Evolutionary conservation across 2,329 filamentous ascomycete species (phyloP).

Genomic region (Scopulariopsis brevicaulis): DNA sequence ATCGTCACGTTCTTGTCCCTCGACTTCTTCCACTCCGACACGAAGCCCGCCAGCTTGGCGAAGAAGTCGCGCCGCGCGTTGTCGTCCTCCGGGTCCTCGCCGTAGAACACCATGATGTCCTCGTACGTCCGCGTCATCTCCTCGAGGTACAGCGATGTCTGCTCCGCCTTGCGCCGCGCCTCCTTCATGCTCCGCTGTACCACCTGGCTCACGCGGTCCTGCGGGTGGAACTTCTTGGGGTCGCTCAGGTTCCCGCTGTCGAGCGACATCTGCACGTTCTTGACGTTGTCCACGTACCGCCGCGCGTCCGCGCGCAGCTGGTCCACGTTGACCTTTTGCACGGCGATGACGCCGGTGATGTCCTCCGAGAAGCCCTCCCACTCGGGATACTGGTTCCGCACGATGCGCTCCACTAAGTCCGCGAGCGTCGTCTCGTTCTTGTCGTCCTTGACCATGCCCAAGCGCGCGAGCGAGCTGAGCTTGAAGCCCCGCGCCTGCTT

Average conservation of each 20-base stretch:
- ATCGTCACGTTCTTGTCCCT: slow-evolving; percentile 78
- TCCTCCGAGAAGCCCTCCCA: slow-evolving; percentile 86
- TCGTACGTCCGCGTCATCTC: slow-evolving; percentile 58
- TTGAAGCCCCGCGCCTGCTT: slow-evolving; percentile 98
- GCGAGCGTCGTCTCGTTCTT: slow-evolving; percentile 96
- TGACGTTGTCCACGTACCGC: slow-evolving; percentile 89
- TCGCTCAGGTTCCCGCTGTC: slow-evolving; percentile 93
- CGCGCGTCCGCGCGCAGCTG: slow-evolving; percentile 79
- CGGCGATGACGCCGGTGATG: slow-evolving; percentile 64
- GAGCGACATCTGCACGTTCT: slow-evolving; percentile 82
- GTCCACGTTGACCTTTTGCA: slow-evolving; percentile 91
- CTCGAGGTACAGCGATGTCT: slow-evolving; percentile 86
- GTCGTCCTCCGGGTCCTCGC: slow-evolving; percentile 85
- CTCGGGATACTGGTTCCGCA: slow-evolving; percentile 90
- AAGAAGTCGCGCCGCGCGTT: slow-evolving; percentile 95
- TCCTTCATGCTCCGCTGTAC: slow-evolving; percentile 96
- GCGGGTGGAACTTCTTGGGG: slow-evolving; percentile 93
- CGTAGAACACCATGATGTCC: slow-evolving; percentile 54
- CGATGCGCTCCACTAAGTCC: slow-evolving; percentile 91
- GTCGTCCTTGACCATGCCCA: slow-evolving; percentile 98
- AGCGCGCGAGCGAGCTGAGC: slow-evolving; percentile 78
- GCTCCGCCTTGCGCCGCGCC: slow-evolving; percentile 86
- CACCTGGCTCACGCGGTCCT: slow-evolving; percentile 86
- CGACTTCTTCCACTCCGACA: slow-evolving; percentile 92
- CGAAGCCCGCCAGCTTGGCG: slow-evolving; percentile 79